Evolutionary conservation across 257 asterid species (phyloP).

Genomic region (Rubia yunnanensis): DNA sequence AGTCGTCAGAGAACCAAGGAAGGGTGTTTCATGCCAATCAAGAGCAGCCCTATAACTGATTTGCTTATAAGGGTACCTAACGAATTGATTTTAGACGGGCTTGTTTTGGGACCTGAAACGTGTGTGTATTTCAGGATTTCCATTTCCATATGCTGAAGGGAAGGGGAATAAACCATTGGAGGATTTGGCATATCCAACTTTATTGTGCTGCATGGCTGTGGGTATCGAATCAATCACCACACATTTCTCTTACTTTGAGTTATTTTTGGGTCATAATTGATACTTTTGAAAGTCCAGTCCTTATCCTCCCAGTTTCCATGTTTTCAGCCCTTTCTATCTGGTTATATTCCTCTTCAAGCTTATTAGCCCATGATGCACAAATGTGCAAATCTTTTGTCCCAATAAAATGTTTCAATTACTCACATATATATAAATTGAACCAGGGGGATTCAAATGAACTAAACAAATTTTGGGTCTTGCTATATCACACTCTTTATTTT

Average conservation of each 20-base stretch:
- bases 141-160: neutral
- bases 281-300: neutral
- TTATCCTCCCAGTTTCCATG: conserved; percentile 8
- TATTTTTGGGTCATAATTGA: conserved; percentile 3
- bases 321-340: conserved; percentile 5
- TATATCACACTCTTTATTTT: no score
- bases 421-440: no score
- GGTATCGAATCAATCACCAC: conserved; percentile 7
- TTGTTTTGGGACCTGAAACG: neutral
- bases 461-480: no score
- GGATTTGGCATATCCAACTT: conserved; percentile 32
- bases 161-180: conserved; percentile 26
- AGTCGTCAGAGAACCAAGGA: no score
- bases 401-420: no score
- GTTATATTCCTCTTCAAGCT: neutral
- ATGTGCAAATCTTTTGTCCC: no score
- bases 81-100: neutral
- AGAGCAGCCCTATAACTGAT: conserved; percentile 41
- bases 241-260: neutral
- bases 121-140: neutral
- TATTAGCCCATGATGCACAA: neutral
- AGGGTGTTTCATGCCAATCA: conserved; percentile 38
- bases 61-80: conserved; percentile 14
- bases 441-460: no score
- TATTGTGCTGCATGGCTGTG: conserved; percentile 12